Percentiles rank a stretch among this genome's conserved stretches.
Conservation (phyloP, 192 early-diverging fungal species). For the Coemansia aciculifera region DNA sequence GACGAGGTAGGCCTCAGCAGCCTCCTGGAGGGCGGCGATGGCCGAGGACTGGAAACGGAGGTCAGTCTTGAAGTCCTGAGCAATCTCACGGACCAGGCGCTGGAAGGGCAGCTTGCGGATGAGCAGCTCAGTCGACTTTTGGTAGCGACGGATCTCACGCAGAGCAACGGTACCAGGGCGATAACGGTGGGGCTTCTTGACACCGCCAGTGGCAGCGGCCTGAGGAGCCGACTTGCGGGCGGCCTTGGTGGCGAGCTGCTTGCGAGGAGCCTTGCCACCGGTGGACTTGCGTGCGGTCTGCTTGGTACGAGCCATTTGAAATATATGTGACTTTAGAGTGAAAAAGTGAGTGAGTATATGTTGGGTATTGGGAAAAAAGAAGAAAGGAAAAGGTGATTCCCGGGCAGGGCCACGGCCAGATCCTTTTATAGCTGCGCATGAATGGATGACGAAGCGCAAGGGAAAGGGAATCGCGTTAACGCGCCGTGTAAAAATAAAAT, state of each 20-base stretch:
- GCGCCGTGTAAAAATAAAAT: not conserved
- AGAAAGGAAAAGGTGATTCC: not conserved
- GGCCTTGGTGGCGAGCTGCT: conserved; percentile 94
- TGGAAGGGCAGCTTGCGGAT: conserved; percentile 94
- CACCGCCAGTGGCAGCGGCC: conserved; percentile 80
- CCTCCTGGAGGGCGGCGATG: conserved; percentile 99
- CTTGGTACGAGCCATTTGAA: conserved; percentile 74
- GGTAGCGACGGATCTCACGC: conserved; percentile 90
- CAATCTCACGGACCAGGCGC: conserved; percentile 97
- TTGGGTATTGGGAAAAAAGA: not conserved
- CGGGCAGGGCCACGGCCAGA: not conserved
- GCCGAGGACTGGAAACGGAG: conserved; percentile 99
- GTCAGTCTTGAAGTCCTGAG: conserved; percentile 99
- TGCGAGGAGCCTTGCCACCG: conserved; percentile 98
- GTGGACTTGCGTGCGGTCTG: conserved; percentile 99
- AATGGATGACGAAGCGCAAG: not conserved
- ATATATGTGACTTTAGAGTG: conserved; percentile 6
- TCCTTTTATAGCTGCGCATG: not conserved
- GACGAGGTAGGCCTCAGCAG: conserved; percentile 92
- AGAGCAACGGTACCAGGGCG: conserved; percentile 87
- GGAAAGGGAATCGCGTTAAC: not conserved
- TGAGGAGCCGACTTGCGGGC: conserved; percentile 93
- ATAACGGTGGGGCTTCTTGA: conserved; percentile 91
- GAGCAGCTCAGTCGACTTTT: conserved; percentile 95
- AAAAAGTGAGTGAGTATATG: not conserved